Evolutionary conservation across 2,329 filamentous ascomycete species (phyloP), one percentile per base, ranked within the genome.

Genomic region (Tolypocladium amazonense): DNA sequence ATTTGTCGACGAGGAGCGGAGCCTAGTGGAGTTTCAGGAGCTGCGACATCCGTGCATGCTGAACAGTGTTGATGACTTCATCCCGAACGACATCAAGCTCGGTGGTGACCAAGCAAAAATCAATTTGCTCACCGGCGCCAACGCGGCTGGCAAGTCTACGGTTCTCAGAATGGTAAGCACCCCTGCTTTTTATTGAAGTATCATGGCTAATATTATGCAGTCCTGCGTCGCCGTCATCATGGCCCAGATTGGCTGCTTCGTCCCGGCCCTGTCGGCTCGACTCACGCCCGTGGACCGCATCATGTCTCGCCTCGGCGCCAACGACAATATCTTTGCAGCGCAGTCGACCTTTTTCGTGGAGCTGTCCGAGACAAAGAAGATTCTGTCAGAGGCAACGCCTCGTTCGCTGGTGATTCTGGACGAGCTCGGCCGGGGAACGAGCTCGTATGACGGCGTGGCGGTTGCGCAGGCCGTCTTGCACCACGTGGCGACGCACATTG

Each of bases 261-360:
- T 99, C 1, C 94, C 94, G 1, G 92, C 91, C 61, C 79, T 82
- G 23, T 90, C 87, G 3, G 94, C 94, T 1, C 86, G 82, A 3
- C 81, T 99, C 53, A 97, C 93, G 0, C 93, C 94, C 0, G 86
- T 96, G 3, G 94, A 99, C 71, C 90, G 94, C 59, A 97, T 99
- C 78, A 99, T 99, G 94, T 97, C 93, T 12, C 90, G 94, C 54
- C 85, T 99, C 0, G 94, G 94, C 12, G 94, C 94, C 56, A 96
- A 97, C 69, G 94, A 99, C 83, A 97, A 97, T 74, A 99, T 99
- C 67, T 97, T 99, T 71, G 94, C 93, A 1, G 90, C 93, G 0
- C 94, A 99, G 73, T 96, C 90, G 18, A 99, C 94, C 2, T 99
- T 99, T 79, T 97, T 99, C 70, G 93, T 99, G 35, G 94, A 99